Base-by-base conservation (phyloP, 352 stramenopile species). In the Globisporangium polare region DNA sequence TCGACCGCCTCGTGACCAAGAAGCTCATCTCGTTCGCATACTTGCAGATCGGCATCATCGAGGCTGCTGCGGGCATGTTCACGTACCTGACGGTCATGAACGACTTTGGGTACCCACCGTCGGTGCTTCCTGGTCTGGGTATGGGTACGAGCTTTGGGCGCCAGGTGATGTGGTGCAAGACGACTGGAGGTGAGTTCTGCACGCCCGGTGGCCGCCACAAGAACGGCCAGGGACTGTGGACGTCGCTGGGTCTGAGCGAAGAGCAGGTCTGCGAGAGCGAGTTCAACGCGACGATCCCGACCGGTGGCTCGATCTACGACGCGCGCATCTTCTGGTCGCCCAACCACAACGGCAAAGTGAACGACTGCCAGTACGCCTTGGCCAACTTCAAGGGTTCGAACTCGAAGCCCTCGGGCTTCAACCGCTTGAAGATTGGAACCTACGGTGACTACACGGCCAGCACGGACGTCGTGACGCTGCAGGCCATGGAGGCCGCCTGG, bases 1-100 rank as follows among this genome's bases (percentile, higher is more conserved):
- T 90, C 2, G 89, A 97, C 50, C 80, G 83, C 35, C 75, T 98
- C 0, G 92, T 98, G 53, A 97, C 86, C 15, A 76, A 73, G 64
- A 95, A 96, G 67, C 80, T 97, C n/a, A 80, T 98, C 13, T 88
- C 73, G 47, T 95, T 95, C 56, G 78, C 87, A 13, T 97, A 98
- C 66, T 55, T 86, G 0, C 72, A 90, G 49, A 97, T 97, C 50
- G 92, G 92, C 18, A 75, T 97, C 49, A 96, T 97, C 29, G 81
- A 97, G 61, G 88, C 85, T 4, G 69, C 86, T 0, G 86, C 84
- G 1, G 91, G 89, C 1, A 96, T 96, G 78, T 95, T 95, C 63
- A 85, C 86, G 8, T 97, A 89, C 70, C 59, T 96, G n/a, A 65
- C 84, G 1, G 86, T 97, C 10, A 66, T 97, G 62, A 94, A 96